Evolutionary conservation across 1,139 yeast species (phyloP).

Genomic region (Yamadazyma oceani): DNA sequence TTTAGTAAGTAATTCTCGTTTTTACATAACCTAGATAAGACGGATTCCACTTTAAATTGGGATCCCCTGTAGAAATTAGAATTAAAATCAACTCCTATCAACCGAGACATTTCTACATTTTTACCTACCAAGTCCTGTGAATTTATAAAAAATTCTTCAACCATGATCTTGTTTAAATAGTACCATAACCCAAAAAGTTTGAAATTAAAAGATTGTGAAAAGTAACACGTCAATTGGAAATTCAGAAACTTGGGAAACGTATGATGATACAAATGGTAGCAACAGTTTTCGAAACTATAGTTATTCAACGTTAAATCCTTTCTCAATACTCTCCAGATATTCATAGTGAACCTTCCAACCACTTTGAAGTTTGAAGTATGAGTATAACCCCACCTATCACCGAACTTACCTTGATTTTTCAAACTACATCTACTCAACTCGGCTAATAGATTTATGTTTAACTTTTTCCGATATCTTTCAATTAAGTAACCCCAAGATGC

Average conservation of each 20-base stretch:
- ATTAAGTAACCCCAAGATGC: slow-evolving; percentile 88
- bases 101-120: slow-evolving; percentile 80
- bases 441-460: slow-evolving; percentile 53
- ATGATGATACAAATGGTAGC: slow-evolving; percentile 63
- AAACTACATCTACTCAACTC: slow-evolving; percentile 44
- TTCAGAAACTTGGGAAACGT: slow-evolving; percentile 64
- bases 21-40: slow-evolving; percentile 71
- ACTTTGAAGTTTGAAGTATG: slow-evolving; percentile 71
- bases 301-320: slow-evolving; percentile 61
- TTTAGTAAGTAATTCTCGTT: slow-evolving; percentile 68
- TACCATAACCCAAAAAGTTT: slow-evolving; percentile 48
- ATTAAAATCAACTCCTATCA: slow-evolving; percentile 86
- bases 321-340: slow-evolving; percentile 78
- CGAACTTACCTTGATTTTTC: slow-evolving; percentile 52
- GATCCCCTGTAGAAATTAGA: slow-evolving; percentile 90
- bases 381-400: slow-evolving; percentile 80
- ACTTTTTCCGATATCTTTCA: slow-evolving; percentile 54
- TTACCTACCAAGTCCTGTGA: slow-evolving; percentile 67
- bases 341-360: slow-evolving; percentile 79
- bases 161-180: slow-evolving; percentile 48
- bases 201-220: slow-evolving; percentile 28
- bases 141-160: slow-evolving; percentile 51
- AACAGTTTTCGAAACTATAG: slow-evolving; percentile 77
- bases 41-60: slow-evolving; percentile 88
- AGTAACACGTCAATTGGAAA: slow-evolving; percentile 54